These are phyloP conservation scores for Geranomyces variabilis DNA, from an alignment of 192 early-diverging fungal species.

Conservation along the genomic window DNA sequence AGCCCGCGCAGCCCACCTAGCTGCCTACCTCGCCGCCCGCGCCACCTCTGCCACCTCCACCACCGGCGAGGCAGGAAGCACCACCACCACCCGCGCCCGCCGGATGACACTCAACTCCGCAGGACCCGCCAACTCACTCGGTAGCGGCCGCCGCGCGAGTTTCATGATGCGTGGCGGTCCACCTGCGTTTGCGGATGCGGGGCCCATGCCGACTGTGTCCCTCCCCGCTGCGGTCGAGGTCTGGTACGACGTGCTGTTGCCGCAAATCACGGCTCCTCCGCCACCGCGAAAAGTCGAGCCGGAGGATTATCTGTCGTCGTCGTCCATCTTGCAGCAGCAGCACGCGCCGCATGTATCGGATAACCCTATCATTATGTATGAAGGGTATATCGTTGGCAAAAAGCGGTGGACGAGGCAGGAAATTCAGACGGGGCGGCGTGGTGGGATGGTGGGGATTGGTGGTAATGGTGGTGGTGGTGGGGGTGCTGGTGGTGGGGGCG, in stretches of 20 bases:
- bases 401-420: background rate
- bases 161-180: background rate
- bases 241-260: conserved; percentile 27
- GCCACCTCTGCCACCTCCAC: background rate
- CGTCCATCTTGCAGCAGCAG: no score
- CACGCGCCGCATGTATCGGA: background rate
- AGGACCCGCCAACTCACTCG: background rate
- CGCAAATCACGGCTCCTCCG: background rate
- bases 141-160: conserved; percentile 2
- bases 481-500: no score
- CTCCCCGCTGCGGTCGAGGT: conserved; percentile 18
- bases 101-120: background rate
- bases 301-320: no score
- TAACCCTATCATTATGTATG: conserved; percentile 25
- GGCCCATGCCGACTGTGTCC: background rate
- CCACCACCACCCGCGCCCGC: no score
- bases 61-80: background rate
- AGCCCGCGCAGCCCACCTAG: conserved; percentile 3
- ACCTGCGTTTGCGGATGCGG: background rate
- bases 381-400: conserved; percentile 4
- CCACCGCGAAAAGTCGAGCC: background rate
- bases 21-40: background rate
- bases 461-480: no score
- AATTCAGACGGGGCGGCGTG: background rate
- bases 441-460: background rate